These are phyloP conservation scores for Avena insularis DNA, from an alignment of 176 grass and related monocot species.

Conservation along the genomic window DNA sequence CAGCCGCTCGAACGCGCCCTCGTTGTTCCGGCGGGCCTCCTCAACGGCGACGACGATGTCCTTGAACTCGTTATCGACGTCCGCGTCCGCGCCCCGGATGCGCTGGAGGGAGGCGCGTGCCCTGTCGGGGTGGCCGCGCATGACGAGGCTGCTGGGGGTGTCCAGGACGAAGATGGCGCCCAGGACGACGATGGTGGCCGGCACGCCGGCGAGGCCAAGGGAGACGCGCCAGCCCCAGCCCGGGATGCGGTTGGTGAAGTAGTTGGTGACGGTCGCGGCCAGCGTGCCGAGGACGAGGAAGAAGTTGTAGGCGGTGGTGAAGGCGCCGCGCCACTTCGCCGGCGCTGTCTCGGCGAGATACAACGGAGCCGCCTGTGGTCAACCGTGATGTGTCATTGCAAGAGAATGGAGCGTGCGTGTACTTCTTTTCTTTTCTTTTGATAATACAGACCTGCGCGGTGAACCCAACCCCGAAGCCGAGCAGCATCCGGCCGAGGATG, in stretches of 20 bases:
- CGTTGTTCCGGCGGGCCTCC: constrained; percentile 40
- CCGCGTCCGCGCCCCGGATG: constrained; percentile 37
- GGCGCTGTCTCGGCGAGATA: constrained; percentile 79
- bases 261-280: too few species aligned
- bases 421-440: too few species aligned
- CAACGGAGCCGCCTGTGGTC: constrained; percentile 51
- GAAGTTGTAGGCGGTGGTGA: constrained; percentile 61
- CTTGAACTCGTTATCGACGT: constrained; percentile 63
- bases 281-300: too few species aligned
- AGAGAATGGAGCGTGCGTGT: not conserved
- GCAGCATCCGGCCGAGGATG: constrained; percentile 12
- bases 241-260: too few species aligned
- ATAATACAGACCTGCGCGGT: constrained; percentile 43
- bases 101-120: constrained; percentile 57
- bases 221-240: too few species aligned
- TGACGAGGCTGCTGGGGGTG: not conserved
- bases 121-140: constrained; percentile 47
- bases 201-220: too few species aligned
- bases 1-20: constrained; percentile 10
- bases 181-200: too few species aligned
- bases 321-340: constrained; percentile 71
- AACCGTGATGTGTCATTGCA: not conserved
- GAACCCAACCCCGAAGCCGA: constrained; percentile 61
- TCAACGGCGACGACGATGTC: constrained; percentile 52
- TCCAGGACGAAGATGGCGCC: too few species aligned